phyloP scores from a whole-genome alignment of 176 grass and related monocot species.

The Triticum urartu region DNA sequence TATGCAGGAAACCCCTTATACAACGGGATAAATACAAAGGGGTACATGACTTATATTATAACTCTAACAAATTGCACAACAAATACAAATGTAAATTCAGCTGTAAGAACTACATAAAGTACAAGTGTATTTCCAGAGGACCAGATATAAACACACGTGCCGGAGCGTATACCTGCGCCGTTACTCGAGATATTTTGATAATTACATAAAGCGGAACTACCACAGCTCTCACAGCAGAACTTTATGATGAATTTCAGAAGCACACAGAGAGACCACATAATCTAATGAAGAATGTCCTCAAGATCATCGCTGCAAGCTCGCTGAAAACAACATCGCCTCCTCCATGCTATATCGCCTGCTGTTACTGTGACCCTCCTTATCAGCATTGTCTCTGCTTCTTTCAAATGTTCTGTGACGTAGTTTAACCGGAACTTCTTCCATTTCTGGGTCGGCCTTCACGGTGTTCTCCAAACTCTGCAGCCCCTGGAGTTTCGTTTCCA shows the following conservation, averaged over 20 bases:
- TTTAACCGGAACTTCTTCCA: not conserved
- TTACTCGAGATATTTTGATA: not conserved
- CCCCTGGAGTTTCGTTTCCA: slow-evolving; percentile 38
- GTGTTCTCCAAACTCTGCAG: not conserved
- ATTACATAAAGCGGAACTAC: not conserved
- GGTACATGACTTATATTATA: no score
- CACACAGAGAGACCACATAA: not conserved
- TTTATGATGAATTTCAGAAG: not conserved
- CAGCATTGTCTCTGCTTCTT: not conserved
- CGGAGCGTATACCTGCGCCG: not conserved
- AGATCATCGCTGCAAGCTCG: slow-evolving; percentile 45
- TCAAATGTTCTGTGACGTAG: not conserved
- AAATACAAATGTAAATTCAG: not conserved
- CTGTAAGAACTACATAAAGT: not conserved
- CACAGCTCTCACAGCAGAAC: not conserved
- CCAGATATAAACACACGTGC: not conserved
- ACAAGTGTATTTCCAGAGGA: not conserved
- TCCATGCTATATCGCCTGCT: slow-evolving; percentile 43
- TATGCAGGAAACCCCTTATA: no score
- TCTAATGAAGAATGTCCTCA: not conserved
- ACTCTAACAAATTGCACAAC: not conserved
- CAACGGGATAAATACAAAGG: no score
- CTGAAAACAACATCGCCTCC: slow-evolving; percentile 37
- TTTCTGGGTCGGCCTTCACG: not conserved
- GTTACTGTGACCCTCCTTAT: not conserved